These are phyloP conservation scores for Cystobasidium tubakii DNA, from an alignment of 768 basidiomycete genomes.

Conservation along the genomic window DNA sequence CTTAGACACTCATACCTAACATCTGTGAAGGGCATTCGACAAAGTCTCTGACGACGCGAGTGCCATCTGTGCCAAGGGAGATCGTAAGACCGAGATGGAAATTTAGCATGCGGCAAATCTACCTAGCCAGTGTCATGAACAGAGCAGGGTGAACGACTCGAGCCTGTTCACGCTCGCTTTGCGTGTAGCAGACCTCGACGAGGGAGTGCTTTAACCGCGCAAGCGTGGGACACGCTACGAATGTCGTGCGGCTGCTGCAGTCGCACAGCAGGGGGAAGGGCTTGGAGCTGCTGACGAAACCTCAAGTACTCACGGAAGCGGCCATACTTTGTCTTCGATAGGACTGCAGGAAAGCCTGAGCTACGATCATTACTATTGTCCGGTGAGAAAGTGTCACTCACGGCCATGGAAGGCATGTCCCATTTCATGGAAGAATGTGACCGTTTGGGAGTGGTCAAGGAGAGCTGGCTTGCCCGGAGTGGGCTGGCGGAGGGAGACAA, in stretches of 20 bases:
- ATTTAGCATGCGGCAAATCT: too few relatives aligned
- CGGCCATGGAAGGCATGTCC: constrained; percentile 37
- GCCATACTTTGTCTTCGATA: constrained; percentile 52
- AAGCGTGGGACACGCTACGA: too few relatives aligned
- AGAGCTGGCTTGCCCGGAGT: constrained; percentile 72
- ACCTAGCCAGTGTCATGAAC: too few relatives aligned
- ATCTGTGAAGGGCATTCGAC: constrained; percentile 10
- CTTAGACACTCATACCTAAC: background rate
- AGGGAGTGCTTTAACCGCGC: too few relatives aligned
- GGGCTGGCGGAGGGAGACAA: constrained; percentile 51
- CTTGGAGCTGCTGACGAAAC: constrained; percentile 64
- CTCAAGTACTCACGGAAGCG: constrained; percentile 54
- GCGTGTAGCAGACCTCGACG: too few relatives aligned
- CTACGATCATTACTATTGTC: background rate
- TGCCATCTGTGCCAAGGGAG: constrained; percentile 1
- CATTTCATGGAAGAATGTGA: constrained; percentile 80
- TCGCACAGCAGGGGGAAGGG: too few relatives aligned
- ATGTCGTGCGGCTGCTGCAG: too few relatives aligned
- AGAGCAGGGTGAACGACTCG: too few relatives aligned
- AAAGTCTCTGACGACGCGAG: constrained; percentile 41
- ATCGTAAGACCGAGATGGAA: constrained; percentile 71
- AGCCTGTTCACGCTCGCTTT: too few relatives aligned
- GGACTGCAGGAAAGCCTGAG: background rate
- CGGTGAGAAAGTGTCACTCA: background rate
- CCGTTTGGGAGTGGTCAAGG: constrained; percentile 76